phyloP scores from a whole-genome alignment of 2,329 filamentous ascomycete species.

The Massarina eburnea region DNA sequence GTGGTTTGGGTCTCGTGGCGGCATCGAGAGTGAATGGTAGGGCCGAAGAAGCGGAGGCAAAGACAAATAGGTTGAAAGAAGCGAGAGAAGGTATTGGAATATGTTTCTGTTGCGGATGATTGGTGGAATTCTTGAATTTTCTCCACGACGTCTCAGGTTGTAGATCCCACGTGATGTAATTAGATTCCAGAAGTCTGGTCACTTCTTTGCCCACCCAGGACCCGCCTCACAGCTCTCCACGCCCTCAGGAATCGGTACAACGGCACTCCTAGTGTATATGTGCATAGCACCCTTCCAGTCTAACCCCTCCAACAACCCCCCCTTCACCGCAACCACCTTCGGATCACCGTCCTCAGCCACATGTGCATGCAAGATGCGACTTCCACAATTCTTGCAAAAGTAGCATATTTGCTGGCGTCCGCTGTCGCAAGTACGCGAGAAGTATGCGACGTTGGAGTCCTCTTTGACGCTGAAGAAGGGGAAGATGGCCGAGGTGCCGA shows the following conservation, averaged over 20 bases:
- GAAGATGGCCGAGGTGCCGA: constrained; percentile 70
- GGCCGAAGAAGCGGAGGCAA: constrained; percentile 5
- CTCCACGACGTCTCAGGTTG: constrained; percentile 17
- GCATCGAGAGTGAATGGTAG: constrained; percentile 1
- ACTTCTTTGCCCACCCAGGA: constrained; percentile 33
- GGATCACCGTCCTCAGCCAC: constrained; percentile 42
- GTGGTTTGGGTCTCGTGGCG: neutral
- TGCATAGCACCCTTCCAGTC: constrained; percentile 51
- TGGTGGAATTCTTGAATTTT: constrained; percentile 21
- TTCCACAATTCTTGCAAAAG: constrained; percentile 60
- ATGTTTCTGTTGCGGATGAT: constrained; percentile 9
- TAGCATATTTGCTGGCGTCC: constrained; percentile 28
- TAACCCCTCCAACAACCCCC: constrained; percentile 65
- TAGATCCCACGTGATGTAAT: constrained; percentile 23
- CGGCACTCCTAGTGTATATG: constrained; percentile 68
- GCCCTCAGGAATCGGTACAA: constrained; percentile 69
- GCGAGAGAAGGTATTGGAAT: neutral
- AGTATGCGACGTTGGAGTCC: constrained; percentile 27
- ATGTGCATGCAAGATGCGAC: constrained; percentile 63
- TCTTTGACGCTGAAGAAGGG: constrained; percentile 63
- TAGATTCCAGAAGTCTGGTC: neutral
- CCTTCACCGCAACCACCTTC: constrained; percentile 61
- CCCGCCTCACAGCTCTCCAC: constrained; percentile 60
- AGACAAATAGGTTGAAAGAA: neutral
- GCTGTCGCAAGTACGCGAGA: constrained; percentile 21